A percentile compares a stretch with the other conserved stretches of the same genome.
Evolutionary conservation across 164 flowering plant genomes (phyloP).

Genomic region (Vitis cinerea): DNA sequence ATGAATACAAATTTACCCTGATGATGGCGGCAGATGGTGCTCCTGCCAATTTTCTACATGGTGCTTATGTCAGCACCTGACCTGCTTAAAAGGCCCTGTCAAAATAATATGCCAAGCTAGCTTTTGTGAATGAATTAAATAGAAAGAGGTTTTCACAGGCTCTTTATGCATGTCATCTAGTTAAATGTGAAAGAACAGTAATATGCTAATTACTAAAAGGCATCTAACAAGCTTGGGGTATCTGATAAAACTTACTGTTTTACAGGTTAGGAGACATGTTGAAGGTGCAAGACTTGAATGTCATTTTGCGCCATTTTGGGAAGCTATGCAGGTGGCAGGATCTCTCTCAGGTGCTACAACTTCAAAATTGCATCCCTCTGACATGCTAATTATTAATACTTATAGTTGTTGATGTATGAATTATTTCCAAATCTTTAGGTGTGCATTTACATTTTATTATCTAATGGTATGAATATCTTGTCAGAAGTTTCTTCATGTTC

Average conservation of each 20-base stretch:
- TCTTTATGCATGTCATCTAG: too few relatives aligned
- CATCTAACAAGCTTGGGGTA: neutral
- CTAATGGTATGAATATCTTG: neutral
- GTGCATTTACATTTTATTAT: neutral
- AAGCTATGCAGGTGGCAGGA: constrained; percentile 48
- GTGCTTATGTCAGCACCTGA: too few relatives aligned
- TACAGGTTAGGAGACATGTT: constrained; percentile 52
- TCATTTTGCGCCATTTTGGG: constrained; percentile 60
- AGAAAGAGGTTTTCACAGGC: too few relatives aligned
- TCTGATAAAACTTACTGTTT: neutral
- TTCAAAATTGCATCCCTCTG: neutral
- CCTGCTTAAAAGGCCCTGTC: too few relatives aligned
- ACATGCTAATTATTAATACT: constrained; percentile 2
- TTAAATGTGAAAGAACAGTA: too few relatives aligned
- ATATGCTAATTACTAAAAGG: too few relatives aligned
- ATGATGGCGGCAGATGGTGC: too few relatives aligned
- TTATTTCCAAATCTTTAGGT: neutral
- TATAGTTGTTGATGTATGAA: neutral
- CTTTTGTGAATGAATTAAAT: too few relatives aligned
- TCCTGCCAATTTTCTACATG: too few relatives aligned
- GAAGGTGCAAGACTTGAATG: constrained; percentile 67
- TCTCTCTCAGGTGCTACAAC: constrained; percentile 51
- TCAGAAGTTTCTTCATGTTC: too few relatives aligned
- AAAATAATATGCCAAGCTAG: too few relatives aligned
- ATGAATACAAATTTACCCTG: too few relatives aligned